phyloP scores from a whole-genome alignment of 1,284 basidiomycete species.

The Cryptococcus sp. region DNA sequence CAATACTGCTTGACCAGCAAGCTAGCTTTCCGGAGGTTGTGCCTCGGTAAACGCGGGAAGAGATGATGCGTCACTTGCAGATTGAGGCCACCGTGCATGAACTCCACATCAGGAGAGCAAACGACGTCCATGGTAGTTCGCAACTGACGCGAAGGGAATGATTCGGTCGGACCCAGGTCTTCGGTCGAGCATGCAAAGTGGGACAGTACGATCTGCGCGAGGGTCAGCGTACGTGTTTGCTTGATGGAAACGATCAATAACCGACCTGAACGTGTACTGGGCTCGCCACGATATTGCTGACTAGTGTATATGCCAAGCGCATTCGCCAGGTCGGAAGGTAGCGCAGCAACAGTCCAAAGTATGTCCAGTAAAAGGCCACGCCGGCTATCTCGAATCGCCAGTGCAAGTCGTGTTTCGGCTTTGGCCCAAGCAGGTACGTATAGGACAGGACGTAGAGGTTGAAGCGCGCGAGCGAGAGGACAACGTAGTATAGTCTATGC shows the following conservation, averaged over 20 bases:
- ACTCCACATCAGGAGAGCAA: constrained; percentile 79
- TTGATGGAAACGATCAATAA: background rate
- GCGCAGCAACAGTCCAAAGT: constrained; percentile 56
- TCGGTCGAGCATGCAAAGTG: constrained; percentile 95
- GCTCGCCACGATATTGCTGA: constrained; percentile 59
- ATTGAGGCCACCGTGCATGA: constrained; percentile 88
- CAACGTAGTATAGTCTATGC: constrained; percentile 88
- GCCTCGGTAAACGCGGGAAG: constrained; percentile 91
- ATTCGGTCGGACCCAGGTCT: constrained; percentile 87
- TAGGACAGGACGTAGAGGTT: constrained; percentile 94
- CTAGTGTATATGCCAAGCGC: constrained; percentile 56
- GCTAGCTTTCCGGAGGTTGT: constrained; percentile 83
- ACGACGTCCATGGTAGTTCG: constrained; percentile 95
- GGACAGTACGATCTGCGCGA: constrained; percentile 86
- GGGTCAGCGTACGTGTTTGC: background rate
- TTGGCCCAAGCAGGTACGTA: constrained; percentile 62
- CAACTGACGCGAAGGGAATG: constrained; percentile 88
- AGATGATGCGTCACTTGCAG: constrained; percentile 97
- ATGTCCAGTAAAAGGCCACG: constrained; percentile 59
- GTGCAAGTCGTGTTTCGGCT: constrained; percentile 51
- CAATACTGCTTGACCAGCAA: constrained; percentile 82
- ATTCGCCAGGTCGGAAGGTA: constrained; percentile 53
- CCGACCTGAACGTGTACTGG: constrained; percentile 61
- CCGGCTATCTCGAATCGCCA: constrained; percentile 57
- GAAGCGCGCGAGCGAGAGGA: constrained; percentile 90